Percentiles rank a stretch among this genome's conserved stretches.
Conservation (phyloP, 495 filamentous ascomycete genomes). For the Aspergillus heteromorphus region DNA sequence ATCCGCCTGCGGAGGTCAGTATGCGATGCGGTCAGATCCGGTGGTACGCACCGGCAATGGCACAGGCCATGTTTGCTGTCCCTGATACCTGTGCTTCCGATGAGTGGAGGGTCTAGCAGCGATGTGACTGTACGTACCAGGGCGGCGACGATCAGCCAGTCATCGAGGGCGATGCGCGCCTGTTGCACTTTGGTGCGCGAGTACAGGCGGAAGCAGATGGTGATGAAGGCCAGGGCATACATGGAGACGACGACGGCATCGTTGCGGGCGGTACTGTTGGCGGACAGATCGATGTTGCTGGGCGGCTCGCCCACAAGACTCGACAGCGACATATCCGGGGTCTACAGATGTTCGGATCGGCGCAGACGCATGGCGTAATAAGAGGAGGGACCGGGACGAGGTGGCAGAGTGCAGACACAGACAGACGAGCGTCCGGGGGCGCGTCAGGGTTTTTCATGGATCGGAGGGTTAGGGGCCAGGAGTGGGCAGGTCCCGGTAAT, state of each 20-base stretch:
- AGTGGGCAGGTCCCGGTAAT: no score
- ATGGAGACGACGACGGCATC: neutral
- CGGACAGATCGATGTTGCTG: neutral
- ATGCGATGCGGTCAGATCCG: no score
- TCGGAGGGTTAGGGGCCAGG: neutral
- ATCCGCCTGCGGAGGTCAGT: neutral
- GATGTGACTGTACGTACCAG: conserved; percentile 3
- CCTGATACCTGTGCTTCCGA: neutral
- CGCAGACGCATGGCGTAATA: neutral
- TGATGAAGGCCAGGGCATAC: neutral
- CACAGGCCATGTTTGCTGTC: neutral
- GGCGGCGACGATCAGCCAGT: conserved; percentile 7
- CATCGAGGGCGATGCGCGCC: conserved; percentile 5
- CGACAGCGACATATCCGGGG: neutral
- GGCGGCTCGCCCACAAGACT: neutral
- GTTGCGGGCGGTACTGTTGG: neutral
- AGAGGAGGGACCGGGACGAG: neutral
- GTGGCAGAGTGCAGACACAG: neutral
- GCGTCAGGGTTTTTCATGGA: neutral
- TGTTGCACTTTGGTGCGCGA: neutral
- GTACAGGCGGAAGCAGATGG: neutral
- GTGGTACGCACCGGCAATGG: neutral
- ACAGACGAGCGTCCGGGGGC: no score
- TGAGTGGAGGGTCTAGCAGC: neutral
- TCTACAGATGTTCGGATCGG: neutral